Evolutionary conservation across 306 rosid species (phyloP).

Genomic region (Prunus dulcis): DNA sequence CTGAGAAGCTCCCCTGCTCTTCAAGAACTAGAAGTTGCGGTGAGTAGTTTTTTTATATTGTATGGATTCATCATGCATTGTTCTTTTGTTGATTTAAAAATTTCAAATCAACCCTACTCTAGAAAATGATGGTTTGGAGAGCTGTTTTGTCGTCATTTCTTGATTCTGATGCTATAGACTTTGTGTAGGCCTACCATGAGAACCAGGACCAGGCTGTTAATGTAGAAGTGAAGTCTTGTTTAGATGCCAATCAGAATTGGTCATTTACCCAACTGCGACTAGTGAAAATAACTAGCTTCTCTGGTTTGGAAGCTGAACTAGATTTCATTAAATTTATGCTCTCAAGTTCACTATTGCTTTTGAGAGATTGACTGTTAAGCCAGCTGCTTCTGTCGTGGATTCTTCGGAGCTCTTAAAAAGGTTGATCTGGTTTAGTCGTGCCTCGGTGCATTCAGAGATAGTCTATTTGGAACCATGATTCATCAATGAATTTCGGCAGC

Average conservation of each 20-base stretch:
- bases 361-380: slow-evolving; percentile 46
- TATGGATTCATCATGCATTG: no score
- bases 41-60: slow-evolving; percentile 13
- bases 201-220: not conserved
- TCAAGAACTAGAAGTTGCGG: slow-evolving; percentile 44
- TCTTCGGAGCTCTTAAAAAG: slow-evolving; percentile 34
- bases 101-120: not conserved
- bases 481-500: not conserved
- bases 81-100: not conserved
- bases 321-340: slow-evolving; percentile 45
- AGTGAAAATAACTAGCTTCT: slow-evolving; percentile 42
- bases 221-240: slow-evolving; percentile 10
- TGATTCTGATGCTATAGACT: not conserved
- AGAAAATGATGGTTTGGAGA: no score
- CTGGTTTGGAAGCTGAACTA: slow-evolving; percentile 38
- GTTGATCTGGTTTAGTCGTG: slow-evolving; percentile 42
- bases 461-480: slow-evolving; percentile 36
- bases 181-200: slow-evolving; percentile 22
- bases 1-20: slow-evolving; percentile 54
- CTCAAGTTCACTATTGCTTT: slow-evolving; percentile 37
- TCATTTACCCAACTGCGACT: slow-evolving; percentile 30
- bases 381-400: slow-evolving; percentile 18
- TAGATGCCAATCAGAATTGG: slow-evolving; percentile 23
- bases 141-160: not conserved
- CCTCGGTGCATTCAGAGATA: slow-evolving; percentile 47